Conservation (phyloP, 148 eudicot genomes). For the Rhododendron kiyosumense region DNA sequence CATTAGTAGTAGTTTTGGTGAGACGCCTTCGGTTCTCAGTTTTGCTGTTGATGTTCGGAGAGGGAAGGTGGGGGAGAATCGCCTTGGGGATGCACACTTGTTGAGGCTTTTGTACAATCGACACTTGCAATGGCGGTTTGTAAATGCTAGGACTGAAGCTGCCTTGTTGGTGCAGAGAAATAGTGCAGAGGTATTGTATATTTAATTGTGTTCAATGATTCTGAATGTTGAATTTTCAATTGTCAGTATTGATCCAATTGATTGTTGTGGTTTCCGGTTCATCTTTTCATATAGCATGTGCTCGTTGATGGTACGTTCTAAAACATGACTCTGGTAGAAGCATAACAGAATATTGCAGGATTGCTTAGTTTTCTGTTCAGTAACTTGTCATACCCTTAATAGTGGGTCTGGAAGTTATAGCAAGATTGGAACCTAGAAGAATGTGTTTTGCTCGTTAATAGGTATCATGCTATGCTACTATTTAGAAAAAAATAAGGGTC, state of each 20-base stretch:
- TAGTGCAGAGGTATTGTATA: conserved; percentile 60
- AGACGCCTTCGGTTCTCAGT: conserved; percentile 88
- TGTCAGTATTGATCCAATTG: not conserved
- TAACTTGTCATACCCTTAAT: not conserved
- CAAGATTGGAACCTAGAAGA: not conserved
- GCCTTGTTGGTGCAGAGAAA: conserved; percentile 69
- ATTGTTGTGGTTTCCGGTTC: not conserved
- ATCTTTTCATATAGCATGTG: not conserved
- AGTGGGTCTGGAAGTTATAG: not conserved
- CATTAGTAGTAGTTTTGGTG: conserved; percentile 44
- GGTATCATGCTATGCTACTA: not conserved
- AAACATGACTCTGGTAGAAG: not conserved
- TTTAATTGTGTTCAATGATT: not conserved
- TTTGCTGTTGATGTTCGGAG: conserved; percentile 89
- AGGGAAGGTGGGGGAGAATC: conserved; percentile 91
- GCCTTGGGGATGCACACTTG: conserved; percentile 73
- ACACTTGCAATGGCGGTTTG: conserved; percentile 95
- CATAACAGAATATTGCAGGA: not conserved
- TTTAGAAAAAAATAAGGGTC: not conserved
- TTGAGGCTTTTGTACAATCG: conserved; percentile 85
- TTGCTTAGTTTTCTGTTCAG: not conserved
- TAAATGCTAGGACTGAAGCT: conserved; percentile 78
- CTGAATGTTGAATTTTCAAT: not conserved
- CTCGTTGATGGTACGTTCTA: not conserved
- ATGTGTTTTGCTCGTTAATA: not conserved